Percentiles rank a stretch among this genome's conserved stretches.
phyloP scores from a whole-genome alignment of 345 rosid genomes.

The Hibiscus trionum region DNA sequence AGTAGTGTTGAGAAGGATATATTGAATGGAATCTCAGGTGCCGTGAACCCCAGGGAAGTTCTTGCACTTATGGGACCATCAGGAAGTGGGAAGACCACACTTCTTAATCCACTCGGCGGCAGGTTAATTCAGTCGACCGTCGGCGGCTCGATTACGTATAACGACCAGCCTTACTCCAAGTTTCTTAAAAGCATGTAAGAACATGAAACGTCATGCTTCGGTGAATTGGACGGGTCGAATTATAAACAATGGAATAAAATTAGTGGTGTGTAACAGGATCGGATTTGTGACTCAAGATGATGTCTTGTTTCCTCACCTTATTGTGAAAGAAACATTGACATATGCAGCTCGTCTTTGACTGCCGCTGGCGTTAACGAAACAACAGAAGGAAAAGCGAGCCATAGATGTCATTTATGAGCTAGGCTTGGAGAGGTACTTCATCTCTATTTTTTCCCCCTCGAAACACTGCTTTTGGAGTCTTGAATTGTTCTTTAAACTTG shows the following conservation, averaged over 20 bases:
- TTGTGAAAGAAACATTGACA: conserved; percentile 84
- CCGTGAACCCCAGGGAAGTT: conserved; percentile 82
- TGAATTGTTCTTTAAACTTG: not conserved
- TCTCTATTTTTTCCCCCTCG: not conserved
- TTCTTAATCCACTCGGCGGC: conserved; percentile 76
- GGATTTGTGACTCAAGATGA: conserved; percentile 99
- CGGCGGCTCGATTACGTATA: conserved; percentile 69
- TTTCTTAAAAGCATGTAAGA: conserved; percentile 72
- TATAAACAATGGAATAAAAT: conserved; percentile 1
- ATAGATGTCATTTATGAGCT: conserved; percentile 69
- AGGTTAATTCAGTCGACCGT: conserved; percentile 40
- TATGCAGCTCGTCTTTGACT: conserved; percentile 76
- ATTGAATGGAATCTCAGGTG: conserved; percentile 69
- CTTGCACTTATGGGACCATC: conserved; percentile 99
- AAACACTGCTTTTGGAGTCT: not conserved
- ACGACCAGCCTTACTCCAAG: conserved; percentile 73
- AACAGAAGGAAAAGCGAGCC: conserved; percentile 74
- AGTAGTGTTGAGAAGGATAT: conserved; percentile 56
- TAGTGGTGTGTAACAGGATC: conserved; percentile 43
- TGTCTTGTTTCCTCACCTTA: conserved; percentile 89
- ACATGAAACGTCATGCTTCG: not conserved
- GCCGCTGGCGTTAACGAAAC: conserved; percentile 59
- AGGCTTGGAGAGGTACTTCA: conserved; percentile 77
- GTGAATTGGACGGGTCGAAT: not conserved
- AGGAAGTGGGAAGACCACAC: conserved; percentile 93